These are phyloP conservation scores for Wickerhamiella hasegawae DNA, from an alignment of 805 yeast species.

Conservation along the genomic window DNA sequence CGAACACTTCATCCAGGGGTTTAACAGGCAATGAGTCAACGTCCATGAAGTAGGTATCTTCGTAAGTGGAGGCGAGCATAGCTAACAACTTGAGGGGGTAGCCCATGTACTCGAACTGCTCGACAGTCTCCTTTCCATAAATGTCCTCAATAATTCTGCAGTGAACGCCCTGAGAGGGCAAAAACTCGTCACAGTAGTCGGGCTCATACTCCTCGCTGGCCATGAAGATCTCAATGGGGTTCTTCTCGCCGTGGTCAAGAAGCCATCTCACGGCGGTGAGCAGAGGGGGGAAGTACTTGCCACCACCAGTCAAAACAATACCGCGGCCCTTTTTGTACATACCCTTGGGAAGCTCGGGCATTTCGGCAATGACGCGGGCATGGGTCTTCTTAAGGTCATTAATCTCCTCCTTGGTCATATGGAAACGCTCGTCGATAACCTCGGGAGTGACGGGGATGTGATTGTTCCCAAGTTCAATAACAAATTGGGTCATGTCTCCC, in stretches of 20 bases:
- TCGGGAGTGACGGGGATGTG: not conserved
- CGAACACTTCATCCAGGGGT: slow-evolving; percentile 46
- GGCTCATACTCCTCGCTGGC: slow-evolving; percentile 62
- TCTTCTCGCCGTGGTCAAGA: slow-evolving; percentile 42
- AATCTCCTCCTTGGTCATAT: not conserved
- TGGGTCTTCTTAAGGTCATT: slow-evolving; percentile 7
- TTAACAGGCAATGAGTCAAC: slow-evolving; percentile 61
- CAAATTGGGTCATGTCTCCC: not conserved
- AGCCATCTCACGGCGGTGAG: slow-evolving; percentile 47
- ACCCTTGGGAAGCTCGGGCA: slow-evolving; percentile 7
- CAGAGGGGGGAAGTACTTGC: slow-evolving; percentile 57
- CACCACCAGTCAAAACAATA: slow-evolving; percentile 66
- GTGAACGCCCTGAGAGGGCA: slow-evolving; percentile 46
- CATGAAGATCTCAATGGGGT: slow-evolving; percentile 72
- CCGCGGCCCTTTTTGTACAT: slow-evolving; percentile 27
- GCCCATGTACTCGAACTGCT: slow-evolving; percentile 35
- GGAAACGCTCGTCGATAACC: slow-evolving; percentile 1
- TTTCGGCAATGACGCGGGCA: slow-evolving; percentile 4
- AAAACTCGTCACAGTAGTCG: slow-evolving; percentile 46
- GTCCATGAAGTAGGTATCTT: slow-evolving; percentile 55
- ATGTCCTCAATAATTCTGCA: slow-evolving; percentile 53
- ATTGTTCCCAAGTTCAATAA: not conserved
- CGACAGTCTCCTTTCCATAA: slow-evolving; percentile 37
- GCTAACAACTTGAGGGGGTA: slow-evolving; percentile 63
- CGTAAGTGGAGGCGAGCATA: slow-evolving; percentile 53